Evolutionary conservation across 2,329 filamentous ascomycete genomes (phyloP).

Genomic region (Paecilomyces dactylethromorphus): DNA sequence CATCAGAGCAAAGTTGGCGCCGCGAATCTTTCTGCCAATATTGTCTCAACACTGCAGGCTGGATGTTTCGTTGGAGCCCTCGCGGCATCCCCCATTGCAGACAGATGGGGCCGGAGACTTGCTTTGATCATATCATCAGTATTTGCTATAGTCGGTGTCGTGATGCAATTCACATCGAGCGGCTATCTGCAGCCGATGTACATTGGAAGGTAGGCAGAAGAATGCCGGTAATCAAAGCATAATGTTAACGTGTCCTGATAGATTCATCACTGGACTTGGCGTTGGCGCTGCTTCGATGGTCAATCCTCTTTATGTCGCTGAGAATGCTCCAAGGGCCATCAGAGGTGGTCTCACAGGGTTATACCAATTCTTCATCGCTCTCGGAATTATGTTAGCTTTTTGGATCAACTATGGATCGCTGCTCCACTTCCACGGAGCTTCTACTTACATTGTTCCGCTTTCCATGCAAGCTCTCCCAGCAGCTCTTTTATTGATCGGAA

Average conservation of each 20-base stretch:
- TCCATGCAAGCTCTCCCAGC: constrained; percentile 60
- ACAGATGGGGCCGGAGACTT: constrained; percentile 48
- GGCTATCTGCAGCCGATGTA: constrained; percentile 60
- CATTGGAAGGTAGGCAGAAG: constrained; percentile 48
- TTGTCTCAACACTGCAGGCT: constrained; percentile 65
- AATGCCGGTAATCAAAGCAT: neutral
- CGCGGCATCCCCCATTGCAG: constrained; percentile 35
- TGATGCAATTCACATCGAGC: constrained; percentile 54
- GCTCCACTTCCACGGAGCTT: constrained; percentile 41
- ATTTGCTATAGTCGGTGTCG: constrained; percentile 54
- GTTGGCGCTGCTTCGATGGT: constrained; percentile 50
- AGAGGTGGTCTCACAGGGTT: constrained; percentile 55
- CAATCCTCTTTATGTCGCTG: constrained; percentile 55
- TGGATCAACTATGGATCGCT: constrained; percentile 52
- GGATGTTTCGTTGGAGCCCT: constrained; percentile 49
- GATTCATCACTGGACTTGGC: constrained; percentile 49
- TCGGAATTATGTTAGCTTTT: constrained; percentile 36
- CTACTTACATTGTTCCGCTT: constrained; percentile 56
- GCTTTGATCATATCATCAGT: constrained; percentile 52
- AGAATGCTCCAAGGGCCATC: constrained; percentile 54
- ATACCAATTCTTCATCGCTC: constrained; percentile 53
- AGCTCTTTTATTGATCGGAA: constrained; percentile 52
- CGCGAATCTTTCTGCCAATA: constrained; percentile 11
- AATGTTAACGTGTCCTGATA: constrained; percentile 3
- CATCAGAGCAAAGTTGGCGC: neutral